Base-by-base conservation (phyloP, 495 filamentous ascomycete species). In the Hyaloscypha hepaticicola region DNA sequence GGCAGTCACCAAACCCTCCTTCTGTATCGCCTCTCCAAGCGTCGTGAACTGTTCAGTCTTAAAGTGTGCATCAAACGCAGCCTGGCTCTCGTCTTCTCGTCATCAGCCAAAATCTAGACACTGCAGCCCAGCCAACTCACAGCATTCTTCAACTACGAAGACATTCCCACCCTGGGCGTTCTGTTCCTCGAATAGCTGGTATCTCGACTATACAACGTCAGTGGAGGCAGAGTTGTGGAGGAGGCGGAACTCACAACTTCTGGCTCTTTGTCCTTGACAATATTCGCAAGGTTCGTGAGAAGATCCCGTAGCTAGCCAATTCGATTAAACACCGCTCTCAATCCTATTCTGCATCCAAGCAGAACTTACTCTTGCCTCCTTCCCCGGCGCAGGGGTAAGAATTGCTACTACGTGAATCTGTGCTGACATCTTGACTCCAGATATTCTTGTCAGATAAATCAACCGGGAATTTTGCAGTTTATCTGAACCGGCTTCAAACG, bases 281-380 rank as follows among this genome's bases (percentile, higher is more conserved):
- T 41, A 26, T 53, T 57, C 8, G 63, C 56, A n/a, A 60, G 55
- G 24, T 34, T 33, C n/a, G 28, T 58, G 38, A 60, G 63, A 22
- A 65, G 55, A 25, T 65, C 56, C 24, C 49, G 29, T 1, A 65
- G 41, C 63, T 65, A n/a, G n/a, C n/a, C n/a, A n/a, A n/a, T n/a
- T n/a, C n/a, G n/a, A n/a, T n/a, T n/a, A n/a, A n/a, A n/a, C n/a
- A n/a, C n/a, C n/a, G n/a, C 38, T 28, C 28, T 19, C 38, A 45
- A 22, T 38, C 16, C 19, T 4, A 28, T 21, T 11, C 16, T 25
- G 1, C 6, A 26, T 57, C 19, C 3, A 27, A 3, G 38, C 2
- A 21, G 9, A 3, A 53, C 63, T 27, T 60, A 60, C 63, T 12
- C 63, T 34, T 25, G 41, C 45, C 22, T 65, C 63, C 50, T 65